A percentile compares a stretch with the other conserved stretches of the same genome.
phyloP scores from a whole-genome alignment of 108 stramenopile genomes.

The Nitzschia sp. region DNA sequence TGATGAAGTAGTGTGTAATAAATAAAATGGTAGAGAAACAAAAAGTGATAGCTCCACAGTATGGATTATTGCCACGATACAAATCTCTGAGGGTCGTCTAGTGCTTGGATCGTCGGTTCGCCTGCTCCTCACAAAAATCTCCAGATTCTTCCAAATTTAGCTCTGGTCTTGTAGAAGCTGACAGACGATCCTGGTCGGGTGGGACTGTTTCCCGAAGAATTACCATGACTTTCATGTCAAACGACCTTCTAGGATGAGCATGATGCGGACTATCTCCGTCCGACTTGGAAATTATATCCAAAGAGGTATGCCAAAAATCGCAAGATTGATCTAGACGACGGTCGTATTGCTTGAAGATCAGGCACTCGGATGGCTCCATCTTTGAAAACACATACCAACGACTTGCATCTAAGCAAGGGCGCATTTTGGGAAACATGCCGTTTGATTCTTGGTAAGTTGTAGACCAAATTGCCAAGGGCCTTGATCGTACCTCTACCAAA shows the following conservation, averaged over 20 bases:
- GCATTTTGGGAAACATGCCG: constrained; percentile 36
- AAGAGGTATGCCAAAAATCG: constrained; percentile 59
- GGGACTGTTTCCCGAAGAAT: constrained; percentile 52
- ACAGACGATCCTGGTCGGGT: constrained; percentile 38
- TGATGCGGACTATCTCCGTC: neutral
- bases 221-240: constrained; percentile 53
- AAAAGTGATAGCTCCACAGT: no score
- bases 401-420: constrained; percentile 34
- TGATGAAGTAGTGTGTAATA: no score
- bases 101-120: constrained; percentile 23
- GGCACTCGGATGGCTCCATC: constrained; percentile 37
- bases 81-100: no score
- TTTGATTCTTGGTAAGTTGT: constrained; percentile 29
- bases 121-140: constrained; percentile 62
- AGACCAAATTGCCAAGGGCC: constrained; percentile 43
- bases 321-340: constrained; percentile 31
- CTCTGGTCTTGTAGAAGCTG: constrained; percentile 28
- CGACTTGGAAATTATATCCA: constrained; percentile 1
- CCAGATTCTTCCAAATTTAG: constrained; percentile 53
- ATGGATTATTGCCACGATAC: no score
- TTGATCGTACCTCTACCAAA: constrained; percentile 23
- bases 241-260: constrained; percentile 57
- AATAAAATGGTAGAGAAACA: no score
- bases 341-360: constrained; percentile 64
- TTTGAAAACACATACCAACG: constrained; percentile 57